phyloP scores from a whole-genome alignment of 129 eudicot genomes.

The Oenanthe sinensis region DNA sequence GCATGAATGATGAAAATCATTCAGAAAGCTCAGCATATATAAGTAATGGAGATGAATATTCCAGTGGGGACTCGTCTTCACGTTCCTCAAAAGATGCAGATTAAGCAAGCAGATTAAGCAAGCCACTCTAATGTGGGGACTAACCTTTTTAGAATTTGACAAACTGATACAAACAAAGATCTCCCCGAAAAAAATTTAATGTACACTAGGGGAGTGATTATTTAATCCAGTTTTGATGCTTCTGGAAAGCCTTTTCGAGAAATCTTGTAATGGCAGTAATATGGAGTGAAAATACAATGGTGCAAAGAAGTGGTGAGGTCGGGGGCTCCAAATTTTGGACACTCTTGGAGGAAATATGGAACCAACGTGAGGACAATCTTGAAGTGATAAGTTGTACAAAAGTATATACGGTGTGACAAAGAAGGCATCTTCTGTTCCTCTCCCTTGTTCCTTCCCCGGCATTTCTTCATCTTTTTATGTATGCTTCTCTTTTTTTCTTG shows the following conservation, averaged over 20 bases:
- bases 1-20: slow-evolving; percentile 39
- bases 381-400: background rate
- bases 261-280: background rate
- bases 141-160: slow-evolving; percentile 25
- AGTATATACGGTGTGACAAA: background rate
- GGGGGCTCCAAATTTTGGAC: slow-evolving; percentile 14
- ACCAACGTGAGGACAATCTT: background rate
- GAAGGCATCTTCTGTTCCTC: background rate
- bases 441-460: background rate
- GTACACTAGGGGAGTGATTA: slow-evolving; percentile 9
- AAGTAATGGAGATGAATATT: slow-evolving; percentile 45
- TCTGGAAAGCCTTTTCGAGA: background rate
- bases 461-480: background rate
- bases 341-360: background rate
- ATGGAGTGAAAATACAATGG: too few relatives aligned
- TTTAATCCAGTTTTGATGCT: slow-evolving; percentile 7
- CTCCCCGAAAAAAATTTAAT: background rate
- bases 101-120: slow-evolving; percentile 62
- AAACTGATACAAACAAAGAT: background rate
- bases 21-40: slow-evolving; percentile 33
- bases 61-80: slow-evolving; percentile 52
- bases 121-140: slow-evolving; percentile 30
- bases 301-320: background rate
- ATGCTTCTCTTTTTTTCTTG: background rate
- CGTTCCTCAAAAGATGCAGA: slow-evolving; percentile 68